Evolutionary conservation across 2,329 filamentous ascomycete species (phyloP).

Genomic region (Trichoderma polysporum): DNA sequence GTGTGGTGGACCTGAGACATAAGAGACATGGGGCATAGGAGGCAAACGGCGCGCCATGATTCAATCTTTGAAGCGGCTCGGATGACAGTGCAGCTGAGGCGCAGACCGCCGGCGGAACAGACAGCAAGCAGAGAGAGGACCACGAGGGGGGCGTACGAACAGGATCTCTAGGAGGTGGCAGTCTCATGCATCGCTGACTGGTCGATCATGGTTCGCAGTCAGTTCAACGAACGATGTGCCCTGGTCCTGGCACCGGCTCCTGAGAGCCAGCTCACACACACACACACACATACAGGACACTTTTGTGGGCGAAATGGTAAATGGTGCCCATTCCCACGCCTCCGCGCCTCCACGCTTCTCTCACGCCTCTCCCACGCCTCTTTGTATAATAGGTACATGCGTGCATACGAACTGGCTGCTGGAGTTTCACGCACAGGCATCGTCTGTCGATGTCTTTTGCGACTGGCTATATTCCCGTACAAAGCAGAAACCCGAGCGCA

Average conservation of each 20-base stretch:
- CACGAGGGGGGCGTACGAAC: conserved; percentile 16
- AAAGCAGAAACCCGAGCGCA: neutral
- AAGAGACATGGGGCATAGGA: conserved; percentile 10
- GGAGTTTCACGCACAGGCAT: neutral
- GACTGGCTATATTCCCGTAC: neutral
- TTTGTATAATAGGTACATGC: neutral
- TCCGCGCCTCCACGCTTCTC: neutral
- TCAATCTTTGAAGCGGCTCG: conserved; percentile 20
- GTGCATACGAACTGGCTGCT: neutral
- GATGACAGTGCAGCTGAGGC: conserved; percentile 23
- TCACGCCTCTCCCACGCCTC: neutral
- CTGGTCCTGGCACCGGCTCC: conserved; percentile 20
- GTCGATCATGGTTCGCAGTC: conserved; percentile 30
- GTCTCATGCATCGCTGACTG: conserved; percentile 15
- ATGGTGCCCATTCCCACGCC: neutral
- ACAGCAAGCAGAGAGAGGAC: conserved; percentile 5
- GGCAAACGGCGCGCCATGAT: conserved; percentile 20
- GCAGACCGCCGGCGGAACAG: conserved; percentile 20
- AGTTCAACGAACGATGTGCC: conserved; percentile 28
- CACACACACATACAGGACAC: neutral
- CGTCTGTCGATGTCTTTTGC: neutral
- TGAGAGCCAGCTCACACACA: conserved; percentile 14
- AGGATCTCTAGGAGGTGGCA: conserved; percentile 11
- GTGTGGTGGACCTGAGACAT: conserved; percentile 21
- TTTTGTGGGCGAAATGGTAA: neutral